A percentile compares a stretch with the other conserved stretches of the same genome.
Evolutionary conservation across 2,329 filamentous ascomycete genomes (phyloP).

Genomic region (Xylaria sp.): DNA sequence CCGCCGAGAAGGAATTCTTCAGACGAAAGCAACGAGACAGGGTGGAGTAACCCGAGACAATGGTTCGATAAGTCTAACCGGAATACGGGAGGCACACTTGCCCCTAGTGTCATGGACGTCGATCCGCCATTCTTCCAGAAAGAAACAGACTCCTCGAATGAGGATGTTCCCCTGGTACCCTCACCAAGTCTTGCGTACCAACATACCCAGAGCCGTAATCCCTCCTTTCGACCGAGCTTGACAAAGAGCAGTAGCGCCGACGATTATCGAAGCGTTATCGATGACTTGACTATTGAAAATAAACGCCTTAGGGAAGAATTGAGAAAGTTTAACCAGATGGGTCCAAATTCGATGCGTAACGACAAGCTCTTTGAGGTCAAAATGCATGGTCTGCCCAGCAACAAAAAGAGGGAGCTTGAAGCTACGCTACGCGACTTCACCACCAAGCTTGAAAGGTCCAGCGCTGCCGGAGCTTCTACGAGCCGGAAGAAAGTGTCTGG

Average conservation of each 20-base stretch:
- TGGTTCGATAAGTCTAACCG: slow-evolving; percentile 63
- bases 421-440: slow-evolving; percentile 74
- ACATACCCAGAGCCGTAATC: slow-evolving; percentile 31
- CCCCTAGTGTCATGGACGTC: slow-evolving; percentile 55
- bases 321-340: slow-evolving; percentile 71
- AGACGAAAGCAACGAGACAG: slow-evolving; percentile 55
- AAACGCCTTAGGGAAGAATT: slow-evolving; percentile 76
- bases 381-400: slow-evolving; percentile 72
- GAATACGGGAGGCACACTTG: slow-evolving; percentile 52
- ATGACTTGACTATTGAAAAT: slow-evolving; percentile 85
- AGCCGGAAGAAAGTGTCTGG: slow-evolving; percentile 50
- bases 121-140: slow-evolving; percentile 63
- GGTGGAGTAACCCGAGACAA: slow-evolving; percentile 55
- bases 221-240: slow-evolving; percentile 40
- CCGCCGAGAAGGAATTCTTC: slow-evolving; percentile 51
- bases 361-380: slow-evolving; percentile 86
- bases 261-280: slow-evolving; percentile 82
- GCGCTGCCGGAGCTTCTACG: slow-evolving; percentile 48
- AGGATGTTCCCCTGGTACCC: slow-evolving; percentile 43
- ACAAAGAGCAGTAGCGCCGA: slow-evolving; percentile 68
- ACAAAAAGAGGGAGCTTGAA: slow-evolving; percentile 79
- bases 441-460: slow-evolving; percentile 61
- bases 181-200: slow-evolving; percentile 37
- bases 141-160: slow-evolving; percentile 58
- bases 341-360: slow-evolving; percentile 69